Evolutionary conservation across 2,329 filamentous ascomycete genomes (phyloP), one percentile per base, ranked within the genome.

Genomic region (Rachicladosporium sp.): DNA sequence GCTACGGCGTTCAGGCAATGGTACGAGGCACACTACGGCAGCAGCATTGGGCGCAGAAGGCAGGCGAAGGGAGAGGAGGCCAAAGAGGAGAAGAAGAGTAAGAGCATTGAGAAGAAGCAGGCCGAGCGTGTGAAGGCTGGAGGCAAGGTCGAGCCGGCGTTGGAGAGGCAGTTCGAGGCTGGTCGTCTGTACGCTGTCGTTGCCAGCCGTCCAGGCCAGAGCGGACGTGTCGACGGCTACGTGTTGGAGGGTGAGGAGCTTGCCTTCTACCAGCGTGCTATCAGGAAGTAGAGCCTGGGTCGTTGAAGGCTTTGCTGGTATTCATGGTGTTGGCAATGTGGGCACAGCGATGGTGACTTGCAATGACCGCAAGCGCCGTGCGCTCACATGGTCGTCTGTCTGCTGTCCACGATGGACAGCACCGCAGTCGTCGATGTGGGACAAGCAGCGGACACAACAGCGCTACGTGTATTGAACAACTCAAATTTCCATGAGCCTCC

Each of bases 1-100:
- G 91, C 93, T 60, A 86, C 91, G 51, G 91, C 91, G 57, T 98
- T 98, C 85, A 79, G 91, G 68, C 89, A 96, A 75, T 98, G 91
- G 91, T 98, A 93, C 74, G 91, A 98, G 80, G 86, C 91, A 57
- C 91, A 98, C 82, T 98, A 98, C 78, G 91, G 91, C 65, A 77
- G 85, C 70, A 59, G 74, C 59, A 66, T 98, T 51, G 91, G 91
- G 68, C 85, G 88, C 72, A 87, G 94, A 76, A 76, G 80, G 68
- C 72, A 72, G 64, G 66, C 69, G 62, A 71, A 71, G 64, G 67
- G 68, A 60, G 67, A 72, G 59, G 73, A 73, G 58, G 15, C 15
- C 15, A 19, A 19, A 19, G 77, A 80, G 58, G 67, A 66, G 57
- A 93, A 94, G 83, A 95, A 94, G 83, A 87, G 80, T 76, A 93